Conservation (phyloP, 352 stramenopile species). For the Phytophthora multivora region DNA sequence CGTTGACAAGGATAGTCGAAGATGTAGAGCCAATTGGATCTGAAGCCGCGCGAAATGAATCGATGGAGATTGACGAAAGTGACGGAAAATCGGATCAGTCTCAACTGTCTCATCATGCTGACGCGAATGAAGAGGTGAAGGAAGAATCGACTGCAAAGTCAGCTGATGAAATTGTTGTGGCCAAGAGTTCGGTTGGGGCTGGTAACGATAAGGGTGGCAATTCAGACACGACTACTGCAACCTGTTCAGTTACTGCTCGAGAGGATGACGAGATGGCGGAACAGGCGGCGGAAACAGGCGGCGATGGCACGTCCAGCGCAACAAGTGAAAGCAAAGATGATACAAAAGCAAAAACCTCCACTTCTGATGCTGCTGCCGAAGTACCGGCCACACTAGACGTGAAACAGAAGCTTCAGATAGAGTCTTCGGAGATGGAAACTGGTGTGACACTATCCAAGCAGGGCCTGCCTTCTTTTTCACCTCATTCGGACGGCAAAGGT, state of each 20-base stretch:
- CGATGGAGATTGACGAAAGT: slow-evolving; percentile 11
- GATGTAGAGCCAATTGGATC: slow-evolving; percentile 1
- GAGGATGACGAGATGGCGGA: background rate
- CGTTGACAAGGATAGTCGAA: background rate
- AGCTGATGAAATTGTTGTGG: background rate
- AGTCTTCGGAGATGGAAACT: slow-evolving; percentile 1
- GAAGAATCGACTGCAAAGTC: slow-evolving; percentile 1
- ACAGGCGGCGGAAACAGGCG: slow-evolving; percentile 1
- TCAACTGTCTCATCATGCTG: slow-evolving; percentile 1
- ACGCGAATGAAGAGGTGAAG: slow-evolving; percentile 2
- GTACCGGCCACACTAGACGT: background rate
- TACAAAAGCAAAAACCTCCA: background rate
- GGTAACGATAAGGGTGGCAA: background rate
- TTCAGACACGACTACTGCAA: background rate
- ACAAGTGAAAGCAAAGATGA: background rate
- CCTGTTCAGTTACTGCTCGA: slow-evolving; percentile 1
- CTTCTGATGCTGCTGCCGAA: background rate
- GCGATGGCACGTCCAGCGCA: background rate
- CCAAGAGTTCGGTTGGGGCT: background rate
- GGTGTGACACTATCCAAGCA: slow-evolving; percentile 3
- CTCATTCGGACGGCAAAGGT: background rate
- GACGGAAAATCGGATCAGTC: slow-evolving; percentile 5
- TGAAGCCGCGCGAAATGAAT: slow-evolving; percentile 3
- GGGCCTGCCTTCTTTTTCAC: background rate
- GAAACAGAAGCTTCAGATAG: background rate